Evolutionary conservation across 1,139 yeast genomes (phyloP), one percentile per base, ranked within the genome.

Genomic region (Candida tropicalis): DNA sequence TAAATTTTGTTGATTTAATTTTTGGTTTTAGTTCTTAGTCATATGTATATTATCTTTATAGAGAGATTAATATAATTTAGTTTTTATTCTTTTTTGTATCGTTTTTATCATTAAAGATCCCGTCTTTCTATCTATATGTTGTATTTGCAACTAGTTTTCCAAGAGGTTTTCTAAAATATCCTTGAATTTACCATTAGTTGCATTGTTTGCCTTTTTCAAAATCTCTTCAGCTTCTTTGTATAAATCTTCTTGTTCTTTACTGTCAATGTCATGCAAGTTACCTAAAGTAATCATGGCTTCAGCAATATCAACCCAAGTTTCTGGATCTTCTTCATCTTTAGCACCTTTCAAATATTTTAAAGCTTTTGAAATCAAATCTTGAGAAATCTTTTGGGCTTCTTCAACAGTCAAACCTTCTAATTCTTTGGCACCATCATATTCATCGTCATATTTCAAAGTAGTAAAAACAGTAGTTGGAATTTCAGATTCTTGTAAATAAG

Each of bases 241-340:
- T 43, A 75, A 65, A 11, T 69, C 55, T 47, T 82, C 86, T 63
- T 88, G 96, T 38, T 82, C 83, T 28, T 67, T 65, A 42, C 86
- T 75, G 29, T 84, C 90, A 34, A 79, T 66, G 9, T 82, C 86
- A 51, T 77, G 71, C 45, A 89, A 60, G 57, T 90, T 90, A 8
- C 91, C 97, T 53, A 87, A 68, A 11, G 85, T 79, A 28, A 91
- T 87, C 58, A 81, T 73, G 1, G 95, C 91, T 61, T 93, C 98
- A 2, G 97, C 97, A 35, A 86, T 69, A 52, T 79, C 78, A 5
- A 83, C 96, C 86, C 93, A 85, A 7, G 85, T 73, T 46, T 84
- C 85, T 0, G 96, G 96, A 29, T 84, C 88, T 41, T 84, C 88
- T 24, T 80, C 81, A 41, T 82, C 80, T 59, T 83, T 80, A 0